Evolutionary conservation across 345 rosid genomes (phyloP), one percentile per base, ranked within the genome.

Genomic region (Lepidium didymum): DNA sequence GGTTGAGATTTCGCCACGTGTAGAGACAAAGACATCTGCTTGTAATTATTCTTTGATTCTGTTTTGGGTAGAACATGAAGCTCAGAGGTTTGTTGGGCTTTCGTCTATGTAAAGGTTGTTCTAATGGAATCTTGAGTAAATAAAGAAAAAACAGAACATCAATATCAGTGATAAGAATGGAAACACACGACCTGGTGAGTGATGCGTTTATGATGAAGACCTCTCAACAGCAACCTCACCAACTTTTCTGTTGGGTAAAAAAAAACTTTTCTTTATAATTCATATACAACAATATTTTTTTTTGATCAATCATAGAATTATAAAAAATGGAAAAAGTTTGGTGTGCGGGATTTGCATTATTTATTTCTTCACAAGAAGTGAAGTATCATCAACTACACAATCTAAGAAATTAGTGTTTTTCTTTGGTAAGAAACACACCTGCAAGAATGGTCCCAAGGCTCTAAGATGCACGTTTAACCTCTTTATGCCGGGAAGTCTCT

Each of bases 401-500:
- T 10, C 31, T 34, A 21, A 55, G 46, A 23, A 44, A 53, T 19
- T 1, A 50, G 21, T 68, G 33, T 1, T 29, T 29, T 29, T 29
- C 0, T 60, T 66, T 25, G 62, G 73, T 15, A 33, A 38, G 42
- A 41, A 13, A 62, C 45, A 41, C 60, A 56, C 67, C 25, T 57
- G 52, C 6, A 52, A 42, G 43, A n/a, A 49, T 54, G 54, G 6
- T 6, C 9, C 10, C 21, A 58, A 23, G 40, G 37, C 56, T 44
- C 59, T 75, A 69, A 27, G 75, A 71, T 73, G 65, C 70, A 68
- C 15, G 47, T 58, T 70, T 76, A 54, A 40, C 72, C 76, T 75
- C 80, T 74, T 59, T 73, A 14, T 29, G 0, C 19, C 10, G 9
- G 71, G 77, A 15, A 67, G 73, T 77, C 80, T 84, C 87, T 77